Evolutionary conservation across 805 yeast species (phyloP).

Genomic region (Metschnikowia bowlesiae): DNA sequence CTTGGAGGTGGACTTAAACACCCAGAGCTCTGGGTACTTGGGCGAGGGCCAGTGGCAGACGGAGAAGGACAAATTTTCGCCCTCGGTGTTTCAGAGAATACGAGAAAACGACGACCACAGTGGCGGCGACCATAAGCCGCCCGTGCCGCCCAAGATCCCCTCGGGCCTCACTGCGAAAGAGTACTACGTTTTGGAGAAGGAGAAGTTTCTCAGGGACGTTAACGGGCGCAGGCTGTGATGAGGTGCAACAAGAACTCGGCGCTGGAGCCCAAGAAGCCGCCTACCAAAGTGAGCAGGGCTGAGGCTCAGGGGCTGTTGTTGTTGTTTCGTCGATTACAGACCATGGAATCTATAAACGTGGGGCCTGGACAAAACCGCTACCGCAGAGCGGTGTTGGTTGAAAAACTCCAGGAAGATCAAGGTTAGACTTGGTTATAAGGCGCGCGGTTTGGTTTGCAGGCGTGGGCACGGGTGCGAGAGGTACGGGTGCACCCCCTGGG

Average conservation of each 20-base stretch:
- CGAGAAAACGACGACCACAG: conserved; percentile 16
- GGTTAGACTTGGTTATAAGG: too few relatives aligned
- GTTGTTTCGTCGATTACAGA: too few relatives aligned
- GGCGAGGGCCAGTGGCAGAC: conserved; percentile 34
- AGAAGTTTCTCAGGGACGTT: conserved; percentile 34
- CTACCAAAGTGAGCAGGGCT: too few relatives aligned
- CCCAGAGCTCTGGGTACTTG: conserved; percentile 35
- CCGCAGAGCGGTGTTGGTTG: too few relatives aligned
- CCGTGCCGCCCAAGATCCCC: conserved; percentile 43
- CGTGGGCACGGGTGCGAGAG: conserved; percentile 36
- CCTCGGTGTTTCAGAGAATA: conserved; percentile 32
- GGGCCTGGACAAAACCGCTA: too few relatives aligned
- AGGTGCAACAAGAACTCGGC: background rate
- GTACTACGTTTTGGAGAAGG: conserved; percentile 39
- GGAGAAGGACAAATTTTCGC: conserved; percentile 24
- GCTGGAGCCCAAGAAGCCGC: too few relatives aligned
- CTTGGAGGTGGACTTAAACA: conserved; percentile 25
- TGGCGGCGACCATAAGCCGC: conserved; percentile 30
- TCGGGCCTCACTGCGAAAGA: conserved; percentile 38
- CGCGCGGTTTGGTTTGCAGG: conserved; percentile 15
- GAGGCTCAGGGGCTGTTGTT: too few relatives aligned
- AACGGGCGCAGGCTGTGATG: conserved; percentile 28
- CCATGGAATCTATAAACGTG: too few relatives aligned
- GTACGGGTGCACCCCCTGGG: background rate
- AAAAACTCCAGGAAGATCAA: too few relatives aligned